Percentiles rank a stretch among this genome's conserved stretches.
phyloP scores from a whole-genome alignment of 805 yeast species.

The Wickerhamomyces chambardii region DNA sequence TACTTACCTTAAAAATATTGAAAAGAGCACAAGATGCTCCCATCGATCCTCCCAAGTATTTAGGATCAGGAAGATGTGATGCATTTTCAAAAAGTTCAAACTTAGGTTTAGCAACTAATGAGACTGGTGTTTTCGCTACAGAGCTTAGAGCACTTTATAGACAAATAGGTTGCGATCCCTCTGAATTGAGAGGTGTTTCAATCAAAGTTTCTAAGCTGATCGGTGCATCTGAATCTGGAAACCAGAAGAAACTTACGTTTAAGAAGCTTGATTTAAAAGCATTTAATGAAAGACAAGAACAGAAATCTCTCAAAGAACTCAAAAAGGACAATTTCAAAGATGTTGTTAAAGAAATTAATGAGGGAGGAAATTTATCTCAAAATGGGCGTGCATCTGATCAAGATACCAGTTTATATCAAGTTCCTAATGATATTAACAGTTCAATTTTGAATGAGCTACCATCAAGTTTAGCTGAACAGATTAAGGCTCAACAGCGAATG shows the following conservation, averaged over 20 bases:
- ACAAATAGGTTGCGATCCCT: slow-evolving; percentile 47
- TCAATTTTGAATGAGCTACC: slow-evolving; percentile 18
- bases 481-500: slow-evolving; percentile 7
- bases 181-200: slow-evolving; percentile 73
- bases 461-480: slow-evolving; percentile 6
- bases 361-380: not conserved
- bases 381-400: not conserved
- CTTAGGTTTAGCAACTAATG: slow-evolving; percentile 54
- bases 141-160: slow-evolving; percentile 51
- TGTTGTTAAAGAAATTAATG: not conserved
- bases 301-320: slow-evolving; percentile 2
- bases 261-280: slow-evolving; percentile 10
- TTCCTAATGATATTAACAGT: slow-evolving; percentile 20
- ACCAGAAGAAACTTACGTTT: slow-evolving; percentile 26
- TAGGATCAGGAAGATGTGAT: slow-evolving; percentile 84
- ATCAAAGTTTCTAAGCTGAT: slow-evolving; percentile 55
- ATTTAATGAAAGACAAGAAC: slow-evolving; percentile 2
- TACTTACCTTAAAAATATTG: slow-evolving; percentile 58
- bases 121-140: slow-evolving; percentile 48
- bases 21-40: slow-evolving; percentile 61
- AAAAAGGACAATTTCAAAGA: not conserved
- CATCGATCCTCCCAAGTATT: slow-evolving; percentile 60
- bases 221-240: slow-evolving; percentile 16
- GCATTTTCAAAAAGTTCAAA: slow-evolving; percentile 46
- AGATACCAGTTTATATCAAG: slow-evolving; percentile 14